phyloP scores from a whole-genome alignment of 371 early-diverging fungal genomes.

The Amoeboaphelidium protococcarum region DNA sequence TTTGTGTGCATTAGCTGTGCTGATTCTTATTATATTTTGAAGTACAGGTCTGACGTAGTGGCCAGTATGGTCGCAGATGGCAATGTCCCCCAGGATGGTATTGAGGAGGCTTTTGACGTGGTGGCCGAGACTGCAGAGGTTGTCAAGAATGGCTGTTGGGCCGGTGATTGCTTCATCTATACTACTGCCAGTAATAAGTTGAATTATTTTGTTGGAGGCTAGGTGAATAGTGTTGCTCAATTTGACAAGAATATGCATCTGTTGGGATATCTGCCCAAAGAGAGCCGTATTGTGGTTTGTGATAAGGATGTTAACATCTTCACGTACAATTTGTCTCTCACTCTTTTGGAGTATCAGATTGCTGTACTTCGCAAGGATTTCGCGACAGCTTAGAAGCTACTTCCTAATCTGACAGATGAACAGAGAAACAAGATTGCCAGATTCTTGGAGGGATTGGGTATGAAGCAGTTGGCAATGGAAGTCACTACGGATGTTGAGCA shows the following conservation, averaged over 20 bases:
- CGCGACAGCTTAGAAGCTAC: conserved; percentile 38
- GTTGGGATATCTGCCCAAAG: conserved; percentile 72
- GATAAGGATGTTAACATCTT: conserved; percentile 73
- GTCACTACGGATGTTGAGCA: conserved; percentile 81
- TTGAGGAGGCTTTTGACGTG: conserved; percentile 84
- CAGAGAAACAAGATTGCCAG: conserved; percentile 72
- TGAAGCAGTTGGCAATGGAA: conserved; percentile 67
- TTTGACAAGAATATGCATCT: conserved; percentile 71
- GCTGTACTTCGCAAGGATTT: conserved; percentile 74
- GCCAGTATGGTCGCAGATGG: conserved; percentile 26
- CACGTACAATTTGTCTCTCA: conserved; percentile 68
- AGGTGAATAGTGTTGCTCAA: conserved; percentile 70
- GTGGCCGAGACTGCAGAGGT: conserved; percentile 69
- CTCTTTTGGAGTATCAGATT: conserved; percentile 84
- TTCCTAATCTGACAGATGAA: conserved; percentile 55
- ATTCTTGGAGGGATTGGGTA: conserved; percentile 57
- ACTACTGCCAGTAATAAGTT: conserved; percentile 63
- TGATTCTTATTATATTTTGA: conserved; percentile 69
- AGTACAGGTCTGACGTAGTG: conserved; percentile 47
- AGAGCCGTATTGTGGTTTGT: conserved; percentile 71
- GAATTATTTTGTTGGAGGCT: conserved; percentile 78
- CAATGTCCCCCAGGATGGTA: conserved; percentile 52
- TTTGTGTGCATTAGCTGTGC: conserved; percentile 70
- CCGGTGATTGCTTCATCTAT: conserved; percentile 93
- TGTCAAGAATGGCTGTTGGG: conserved; percentile 79